Evolutionary conservation across 2,329 filamentous ascomycete genomes (phyloP), one percentile per base, ranked within the genome.

Genomic region (Madurella fahalii): DNA sequence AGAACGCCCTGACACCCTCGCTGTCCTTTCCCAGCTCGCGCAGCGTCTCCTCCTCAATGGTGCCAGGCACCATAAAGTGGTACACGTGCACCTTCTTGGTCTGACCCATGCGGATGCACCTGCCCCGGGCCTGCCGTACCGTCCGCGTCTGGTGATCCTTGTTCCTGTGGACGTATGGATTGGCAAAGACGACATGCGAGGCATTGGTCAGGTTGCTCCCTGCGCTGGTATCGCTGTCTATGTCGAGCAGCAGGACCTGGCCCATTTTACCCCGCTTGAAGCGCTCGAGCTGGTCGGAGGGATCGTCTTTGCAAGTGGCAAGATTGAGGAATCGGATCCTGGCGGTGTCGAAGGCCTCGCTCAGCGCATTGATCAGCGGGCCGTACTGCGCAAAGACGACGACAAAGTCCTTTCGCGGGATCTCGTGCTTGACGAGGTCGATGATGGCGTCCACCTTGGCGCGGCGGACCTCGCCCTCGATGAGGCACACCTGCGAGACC

Each of bases 111-210:
- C 74, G 71, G 25, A 73, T 57, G 50, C 66, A 71, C 2, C 74
- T 66, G 0, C 74, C 74, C 46, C 62, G 64, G 2, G 74, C 74
- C 60, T 77, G 74, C 34, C 66, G 63, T 59, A 74, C 69, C 44
- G 67, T 69, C 44, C 65, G 64, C 9, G 69, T 63, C 46, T 68
- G 74, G 4, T 66, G 62, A 5, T 67, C 63, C 48, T 68, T 64
- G 46, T 69, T 63, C 5, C 58, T 57, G 17, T 65, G 68, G 13
- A 69, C 46, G 5, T 69, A 64, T 0, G 73, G 70, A 5, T 65
- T 69, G 0, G 69, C 65, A 49, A 76, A 75, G 41, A 77, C 66
- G 47, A 76, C 63, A 50, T 76, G 74, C 52, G 72, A 75, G 1
- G 74, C 74, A 18, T 68, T 64, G 11, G 69, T 69, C 12, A 75